Conservation (phyloP, 2,329 filamentous ascomycete species). For the Aspergillus fischeri region DNA sequence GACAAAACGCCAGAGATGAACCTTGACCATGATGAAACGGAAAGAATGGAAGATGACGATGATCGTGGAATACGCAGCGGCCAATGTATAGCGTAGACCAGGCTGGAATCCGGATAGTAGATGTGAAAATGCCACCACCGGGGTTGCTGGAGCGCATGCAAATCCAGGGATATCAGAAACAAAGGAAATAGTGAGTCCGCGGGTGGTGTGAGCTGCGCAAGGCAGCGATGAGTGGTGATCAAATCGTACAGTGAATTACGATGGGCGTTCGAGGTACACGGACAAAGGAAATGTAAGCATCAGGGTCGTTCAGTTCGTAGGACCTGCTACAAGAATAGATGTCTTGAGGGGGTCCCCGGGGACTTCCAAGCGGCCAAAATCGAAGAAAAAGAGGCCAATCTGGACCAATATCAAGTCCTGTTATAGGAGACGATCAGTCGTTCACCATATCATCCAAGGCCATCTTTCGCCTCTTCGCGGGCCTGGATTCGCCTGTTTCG, state of each 20-base stretch:
- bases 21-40: not conserved
- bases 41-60: not conserved
- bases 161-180: not conserved
- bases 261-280: not conserved
- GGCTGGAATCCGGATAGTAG: not conserved
- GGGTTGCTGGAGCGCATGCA: no score
- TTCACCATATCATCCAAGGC: constrained; percentile 41
- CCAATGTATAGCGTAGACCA: not conserved
- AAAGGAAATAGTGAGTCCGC: not conserved
- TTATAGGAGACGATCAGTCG: constrained; percentile 17
- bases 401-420: not conserved
- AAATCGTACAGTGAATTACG: not conserved
- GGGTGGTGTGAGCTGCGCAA: no score
- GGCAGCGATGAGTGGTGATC: not conserved
- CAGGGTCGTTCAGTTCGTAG: constrained; percentile 19
- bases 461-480: constrained; percentile 37
- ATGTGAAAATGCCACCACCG: not conserved
- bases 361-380: not conserved
- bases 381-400: not conserved
- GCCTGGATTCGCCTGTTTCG: constrained; percentile 21
- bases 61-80: not conserved
- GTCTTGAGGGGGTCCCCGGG: not conserved
- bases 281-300: constrained; percentile 20
- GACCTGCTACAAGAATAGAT: constrained; percentile 17
- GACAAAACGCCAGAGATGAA: not conserved